Conservation (phyloP, 2,329 filamentous ascomycete genomes). For the Colletotrichum tanaceti region DNA sequence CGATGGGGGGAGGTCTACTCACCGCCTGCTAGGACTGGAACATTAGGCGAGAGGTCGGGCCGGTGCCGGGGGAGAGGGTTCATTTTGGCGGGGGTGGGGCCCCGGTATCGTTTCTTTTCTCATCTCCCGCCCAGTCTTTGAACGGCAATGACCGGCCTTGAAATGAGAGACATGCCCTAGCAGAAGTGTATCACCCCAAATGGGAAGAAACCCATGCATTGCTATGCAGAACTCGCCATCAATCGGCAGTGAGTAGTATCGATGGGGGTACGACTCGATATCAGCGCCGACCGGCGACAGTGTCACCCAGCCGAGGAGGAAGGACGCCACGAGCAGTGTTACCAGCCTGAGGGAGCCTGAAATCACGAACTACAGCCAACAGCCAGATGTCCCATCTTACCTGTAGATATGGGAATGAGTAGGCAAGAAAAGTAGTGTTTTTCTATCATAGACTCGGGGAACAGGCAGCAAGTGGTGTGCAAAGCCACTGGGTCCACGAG, state of each 20-base stretch:
- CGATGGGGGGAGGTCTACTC: constrained; percentile 1
- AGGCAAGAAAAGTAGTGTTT: background rate
- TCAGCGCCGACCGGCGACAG: background rate
- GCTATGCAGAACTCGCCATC: background rate
- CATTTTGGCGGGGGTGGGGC: background rate
- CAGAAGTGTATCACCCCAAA: background rate
- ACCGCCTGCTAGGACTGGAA: constrained; percentile 22
- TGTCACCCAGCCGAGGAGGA: background rate
- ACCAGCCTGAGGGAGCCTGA: constrained; percentile 79
- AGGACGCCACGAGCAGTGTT: background rate
- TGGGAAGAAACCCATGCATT: background rate
- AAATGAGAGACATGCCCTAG: constrained; percentile 58
- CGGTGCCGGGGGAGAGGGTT: constrained; percentile 27
- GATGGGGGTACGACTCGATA: background rate
- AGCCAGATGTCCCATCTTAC: background rate
- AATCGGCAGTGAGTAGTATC: background rate
- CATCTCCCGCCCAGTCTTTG: too few relatives aligned
- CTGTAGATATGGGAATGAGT: background rate
- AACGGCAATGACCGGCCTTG: constrained; percentile 70
- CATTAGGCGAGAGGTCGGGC: background rate
- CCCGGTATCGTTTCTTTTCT: background rate
- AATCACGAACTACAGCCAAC: constrained; percentile 93
- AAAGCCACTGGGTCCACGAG: background rate
- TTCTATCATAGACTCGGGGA: background rate
- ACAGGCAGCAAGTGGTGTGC: background rate